Percentiles rank a stretch among this genome's conserved stretches.
Conservation (phyloP, 495 filamentous ascomycete genomes). For the Penicillium salamii region DNA sequence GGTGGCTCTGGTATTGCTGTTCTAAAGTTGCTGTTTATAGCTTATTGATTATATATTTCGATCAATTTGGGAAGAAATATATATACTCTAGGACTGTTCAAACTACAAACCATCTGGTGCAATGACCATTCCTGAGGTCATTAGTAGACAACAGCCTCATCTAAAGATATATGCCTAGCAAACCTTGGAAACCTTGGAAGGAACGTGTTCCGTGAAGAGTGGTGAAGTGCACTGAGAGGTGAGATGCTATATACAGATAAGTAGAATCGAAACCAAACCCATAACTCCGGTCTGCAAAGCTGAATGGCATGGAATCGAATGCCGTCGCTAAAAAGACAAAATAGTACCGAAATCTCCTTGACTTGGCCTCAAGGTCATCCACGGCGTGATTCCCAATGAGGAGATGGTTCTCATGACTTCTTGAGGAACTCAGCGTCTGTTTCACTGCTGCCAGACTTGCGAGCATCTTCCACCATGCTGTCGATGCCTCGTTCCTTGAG, state of each 20-base stretch:
- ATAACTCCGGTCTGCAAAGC: slow-evolving; percentile 1
- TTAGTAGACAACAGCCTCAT: too few relatives aligned
- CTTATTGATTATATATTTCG: too few relatives aligned
- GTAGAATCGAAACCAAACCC: neutral
- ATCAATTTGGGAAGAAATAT: too few relatives aligned
- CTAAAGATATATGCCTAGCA: too few relatives aligned
- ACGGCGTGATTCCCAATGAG: neutral
- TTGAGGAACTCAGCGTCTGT: slow-evolving; percentile 72
- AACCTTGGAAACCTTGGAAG: too few relatives aligned
- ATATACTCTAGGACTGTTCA: too few relatives aligned
- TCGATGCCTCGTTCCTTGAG: slow-evolving; percentile 85
- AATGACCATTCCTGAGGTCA: too few relatives aligned
- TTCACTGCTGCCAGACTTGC: slow-evolving; percentile 70
- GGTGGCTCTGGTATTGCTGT: too few relatives aligned
- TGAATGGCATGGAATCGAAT: slow-evolving; percentile 2
- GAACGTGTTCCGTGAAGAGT: too few relatives aligned
- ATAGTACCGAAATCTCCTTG: neutral
- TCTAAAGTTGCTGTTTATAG: too few relatives aligned
- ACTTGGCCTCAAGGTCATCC: neutral
- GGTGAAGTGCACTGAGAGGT: neutral
- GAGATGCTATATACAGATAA: slow-evolving; percentile 7
- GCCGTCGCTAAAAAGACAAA: slow-evolving; percentile 5
- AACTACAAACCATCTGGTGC: too few relatives aligned
- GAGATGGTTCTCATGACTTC: slow-evolving; percentile 30
- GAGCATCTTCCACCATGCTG: slow-evolving; percentile 78